Conservation (phyloP, 192 early-diverging fungal genomes). For the Coemansia sp. region DNA sequence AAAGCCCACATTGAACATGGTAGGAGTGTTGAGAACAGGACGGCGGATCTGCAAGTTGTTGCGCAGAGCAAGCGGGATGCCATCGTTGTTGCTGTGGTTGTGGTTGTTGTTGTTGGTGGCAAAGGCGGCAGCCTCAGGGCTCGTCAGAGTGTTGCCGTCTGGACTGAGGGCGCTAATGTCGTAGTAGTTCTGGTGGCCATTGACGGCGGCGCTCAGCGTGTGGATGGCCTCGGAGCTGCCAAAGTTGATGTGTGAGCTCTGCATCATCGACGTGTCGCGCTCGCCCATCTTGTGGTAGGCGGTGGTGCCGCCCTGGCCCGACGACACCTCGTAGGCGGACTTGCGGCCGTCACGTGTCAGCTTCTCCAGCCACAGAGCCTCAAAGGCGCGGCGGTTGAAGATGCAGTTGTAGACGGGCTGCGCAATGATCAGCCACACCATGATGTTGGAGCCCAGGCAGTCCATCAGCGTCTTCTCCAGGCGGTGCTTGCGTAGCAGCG, state of each 20-base stretch:
- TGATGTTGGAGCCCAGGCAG: conserved; percentile 22
- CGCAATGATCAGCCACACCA: conserved; percentile 40
- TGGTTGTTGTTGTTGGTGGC: too few relatives aligned
- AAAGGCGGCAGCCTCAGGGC: conserved; percentile 17
- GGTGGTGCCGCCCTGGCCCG: conserved; percentile 33
- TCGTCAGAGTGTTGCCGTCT: conserved; percentile 23
- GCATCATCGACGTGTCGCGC: conserved; percentile 25
- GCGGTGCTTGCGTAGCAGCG: conserved; percentile 27
- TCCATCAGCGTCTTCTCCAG: conserved; percentile 44
- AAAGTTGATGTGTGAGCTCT: conserved; percentile 41
- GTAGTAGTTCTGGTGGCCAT: conserved; percentile 19
- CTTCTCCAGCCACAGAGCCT: conserved; percentile 42
- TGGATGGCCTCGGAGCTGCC: conserved; percentile 19
- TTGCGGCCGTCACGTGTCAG: conserved; percentile 46
- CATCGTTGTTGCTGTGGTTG: conserved; percentile 25
- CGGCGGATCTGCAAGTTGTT: conserved; percentile 45
- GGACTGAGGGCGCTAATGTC: conserved; percentile 1
- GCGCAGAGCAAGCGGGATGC: conserved; percentile 36
- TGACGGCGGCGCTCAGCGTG: conserved; percentile 10
- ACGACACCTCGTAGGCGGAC: conserved; percentile 36
- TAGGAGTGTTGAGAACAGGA: conserved; percentile 38
- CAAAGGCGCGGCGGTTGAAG: conserved; percentile 39
- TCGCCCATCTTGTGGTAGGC: conserved; percentile 48
- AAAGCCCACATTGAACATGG: conserved; percentile 24
- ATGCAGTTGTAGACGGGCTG: conserved; percentile 42